Percentiles rank a stretch among this genome's conserved stretches.
These are phyloP conservation scores for Mucor racemosus DNA, from an alignment of 371 early-diverging fungal species.

Conservation along the genomic window DNA sequence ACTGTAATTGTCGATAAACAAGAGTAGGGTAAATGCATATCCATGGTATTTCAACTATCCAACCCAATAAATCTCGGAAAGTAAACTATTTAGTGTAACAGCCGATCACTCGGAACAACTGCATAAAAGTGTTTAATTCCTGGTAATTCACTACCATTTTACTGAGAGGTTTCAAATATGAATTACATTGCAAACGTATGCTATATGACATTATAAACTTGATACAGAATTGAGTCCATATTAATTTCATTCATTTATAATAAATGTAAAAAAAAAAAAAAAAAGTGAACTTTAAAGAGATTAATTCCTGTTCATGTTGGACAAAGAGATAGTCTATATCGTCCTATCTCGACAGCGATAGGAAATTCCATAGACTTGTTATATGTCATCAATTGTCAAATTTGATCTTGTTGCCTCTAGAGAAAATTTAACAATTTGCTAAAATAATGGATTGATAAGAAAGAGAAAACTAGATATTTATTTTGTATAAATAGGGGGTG, in stretches of 20 bases:
- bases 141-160: neutral
- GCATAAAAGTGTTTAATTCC: neutral
- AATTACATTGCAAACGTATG: no score
- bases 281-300: neutral
- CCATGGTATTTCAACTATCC: neutral
- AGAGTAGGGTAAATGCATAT: neutral
- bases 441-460: neutral
- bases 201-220: no score
- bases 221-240: no score
- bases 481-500: neutral
- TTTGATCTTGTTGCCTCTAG: neutral
- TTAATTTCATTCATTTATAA: neutral
- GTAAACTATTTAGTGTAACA: neutral
- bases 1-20: no score
- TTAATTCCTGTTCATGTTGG: neutral
- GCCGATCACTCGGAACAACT: neutral
- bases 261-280: neutral
- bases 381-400: neutral
- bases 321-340: neutral
- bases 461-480: neutral
- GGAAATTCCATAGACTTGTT: neutral
- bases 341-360: neutral
- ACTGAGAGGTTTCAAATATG: neutral
- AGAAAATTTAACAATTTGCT: neutral
- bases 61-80: neutral